Base-by-base conservation (phyloP, 2,329 filamentous ascomycete species). In the Rosellinia necatrix region DNA sequence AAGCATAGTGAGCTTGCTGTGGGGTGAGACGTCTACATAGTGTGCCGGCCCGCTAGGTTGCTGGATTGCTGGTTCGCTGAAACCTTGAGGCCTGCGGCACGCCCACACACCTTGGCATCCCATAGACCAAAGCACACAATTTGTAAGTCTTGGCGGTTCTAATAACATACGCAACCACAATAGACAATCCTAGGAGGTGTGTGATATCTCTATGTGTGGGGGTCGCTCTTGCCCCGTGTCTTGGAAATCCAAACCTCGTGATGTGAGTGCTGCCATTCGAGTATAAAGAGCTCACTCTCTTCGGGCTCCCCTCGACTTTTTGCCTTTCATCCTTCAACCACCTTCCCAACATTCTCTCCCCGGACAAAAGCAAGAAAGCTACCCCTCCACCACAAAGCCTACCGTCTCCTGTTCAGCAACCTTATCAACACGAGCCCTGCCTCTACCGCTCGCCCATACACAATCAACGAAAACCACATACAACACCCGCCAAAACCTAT, bases 91-190 rank as follows among this genome's bases (percentile, higher is more conserved):
- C 34, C 32, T 43, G 51, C 53, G 56, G 48, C 40, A 53, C 46
- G 43, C 51, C 56, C 52, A 48, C 55, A 49, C 44, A 22, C 27
- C 54, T 57, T 60, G 53, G 57, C 57, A 49, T 24, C 47, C 34
- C 22, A 49, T 58, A 58, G 51, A 49, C 54, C 15, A 56, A 34
- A 54, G 35, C 46, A 58, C 35, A 64, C 55, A 49, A 58, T 66
- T 59, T 62, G 64, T 60, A 66, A 56, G 65, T 59, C 66, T 68
- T 68, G 66, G 66, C 66, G 61, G 61, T 42, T 64, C 50, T 58
- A 53, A 49, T 52, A 44, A 30, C 24, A 35, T 32, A 47, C 50
- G 12, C n/a, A n/a, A n/a, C n/a, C n/a, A 24, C 50, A 21, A 17
- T 25, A 13, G 52, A 41, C 44, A 29, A 53, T 53, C 44, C 53